Conservation (phyloP, 2,329 filamentous ascomycete genomes). For the Aspergillus glaucus region DNA sequence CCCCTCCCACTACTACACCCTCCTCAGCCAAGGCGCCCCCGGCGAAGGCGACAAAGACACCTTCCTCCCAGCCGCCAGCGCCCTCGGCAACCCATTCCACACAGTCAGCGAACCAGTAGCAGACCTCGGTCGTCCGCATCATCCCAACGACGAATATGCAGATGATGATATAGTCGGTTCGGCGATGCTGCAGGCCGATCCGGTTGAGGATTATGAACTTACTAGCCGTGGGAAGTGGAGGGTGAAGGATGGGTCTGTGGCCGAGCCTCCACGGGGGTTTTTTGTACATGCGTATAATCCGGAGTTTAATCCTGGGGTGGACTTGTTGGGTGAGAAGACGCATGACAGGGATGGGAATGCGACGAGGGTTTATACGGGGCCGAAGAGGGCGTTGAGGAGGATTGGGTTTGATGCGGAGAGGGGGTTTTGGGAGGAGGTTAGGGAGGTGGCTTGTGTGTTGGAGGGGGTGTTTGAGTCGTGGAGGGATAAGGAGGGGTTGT, state of each 20-base stretch:
- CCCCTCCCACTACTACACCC: constrained; percentile 20
- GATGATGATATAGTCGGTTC: constrained; percentile 8
- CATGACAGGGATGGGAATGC: constrained; percentile 16
- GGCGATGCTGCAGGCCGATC: constrained; percentile 22
- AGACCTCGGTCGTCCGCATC: constrained; percentile 11
- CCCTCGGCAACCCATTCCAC: constrained; percentile 17
- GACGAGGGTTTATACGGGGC: constrained; percentile 17
- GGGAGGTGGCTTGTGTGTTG: constrained; percentile 20
- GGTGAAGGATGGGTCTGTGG: constrained; percentile 11
- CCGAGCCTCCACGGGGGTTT: constrained; percentile 16
- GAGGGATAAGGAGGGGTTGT: constrained; percentile 12
- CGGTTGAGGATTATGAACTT: constrained; percentile 23
- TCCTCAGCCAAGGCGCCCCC: constrained; percentile 25
- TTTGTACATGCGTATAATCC: constrained; percentile 27
- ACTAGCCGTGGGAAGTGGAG: constrained; percentile 16
- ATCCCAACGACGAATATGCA: constrained; percentile 2
- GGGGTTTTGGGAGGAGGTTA: constrained; percentile 23
- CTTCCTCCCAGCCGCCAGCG: constrained; percentile 21
- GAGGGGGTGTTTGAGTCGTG: constrained; percentile 20
- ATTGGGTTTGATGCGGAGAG: constrained; percentile 29
- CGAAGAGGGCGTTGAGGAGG: constrained; percentile 15
- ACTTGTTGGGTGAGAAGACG: constrained; percentile 17
- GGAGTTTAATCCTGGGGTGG: constrained; percentile 26
- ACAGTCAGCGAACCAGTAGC: constrained; percentile 17
- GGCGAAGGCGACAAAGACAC: constrained; percentile 26